A percentile compares a stretch with the other conserved stretches of the same genome.
Conservation (phyloP, 768 basidiomycete species). For the Tubosaeta sp. region DNA sequence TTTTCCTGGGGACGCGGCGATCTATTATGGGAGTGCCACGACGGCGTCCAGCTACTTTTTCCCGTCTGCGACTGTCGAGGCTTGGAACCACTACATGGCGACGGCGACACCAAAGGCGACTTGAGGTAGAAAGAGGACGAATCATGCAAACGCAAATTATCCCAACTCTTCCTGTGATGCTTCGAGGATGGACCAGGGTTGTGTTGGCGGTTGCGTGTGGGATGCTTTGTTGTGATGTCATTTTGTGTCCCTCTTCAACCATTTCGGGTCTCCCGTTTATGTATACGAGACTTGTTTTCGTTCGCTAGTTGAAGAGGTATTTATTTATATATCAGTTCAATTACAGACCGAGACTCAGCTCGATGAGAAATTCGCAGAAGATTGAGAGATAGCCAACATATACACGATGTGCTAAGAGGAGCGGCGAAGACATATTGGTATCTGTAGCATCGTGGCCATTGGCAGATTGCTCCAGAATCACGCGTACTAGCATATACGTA, state of each 20-base stretch:
- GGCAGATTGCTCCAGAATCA: no score
- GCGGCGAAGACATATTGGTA: no score
- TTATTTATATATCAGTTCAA: no score
- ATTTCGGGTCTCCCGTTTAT: background rate
- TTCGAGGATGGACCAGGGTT: no score
- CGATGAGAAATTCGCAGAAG: constrained; percentile 25
- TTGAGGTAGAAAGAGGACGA: constrained; percentile 9
- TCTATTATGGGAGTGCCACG: constrained; percentile 48
- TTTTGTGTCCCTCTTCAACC: background rate
- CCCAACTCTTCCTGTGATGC: background rate
- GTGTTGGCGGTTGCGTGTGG: background rate
- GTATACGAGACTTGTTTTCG: no score
- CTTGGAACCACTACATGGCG: constrained; percentile 51
- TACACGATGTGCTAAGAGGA: no score
- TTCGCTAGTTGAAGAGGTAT: no score
- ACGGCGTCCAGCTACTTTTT: constrained; percentile 50
- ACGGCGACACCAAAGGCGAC: constrained; percentile 35
- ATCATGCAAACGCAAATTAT: background rate
- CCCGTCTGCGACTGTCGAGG: constrained; percentile 51
- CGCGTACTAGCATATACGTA: no score
- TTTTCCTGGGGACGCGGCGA: constrained; percentile 49
- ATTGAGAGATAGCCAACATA: no score
- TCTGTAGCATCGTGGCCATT: no score
- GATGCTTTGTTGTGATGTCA: background rate
- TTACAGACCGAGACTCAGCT: no score